A percentile compares a stretch with the other conserved stretches of the same genome.
These are phyloP conservation scores for Eucalyptus melliodora DNA, from an alignment of 345 rosid species.

Conservation along the genomic window DNA sequence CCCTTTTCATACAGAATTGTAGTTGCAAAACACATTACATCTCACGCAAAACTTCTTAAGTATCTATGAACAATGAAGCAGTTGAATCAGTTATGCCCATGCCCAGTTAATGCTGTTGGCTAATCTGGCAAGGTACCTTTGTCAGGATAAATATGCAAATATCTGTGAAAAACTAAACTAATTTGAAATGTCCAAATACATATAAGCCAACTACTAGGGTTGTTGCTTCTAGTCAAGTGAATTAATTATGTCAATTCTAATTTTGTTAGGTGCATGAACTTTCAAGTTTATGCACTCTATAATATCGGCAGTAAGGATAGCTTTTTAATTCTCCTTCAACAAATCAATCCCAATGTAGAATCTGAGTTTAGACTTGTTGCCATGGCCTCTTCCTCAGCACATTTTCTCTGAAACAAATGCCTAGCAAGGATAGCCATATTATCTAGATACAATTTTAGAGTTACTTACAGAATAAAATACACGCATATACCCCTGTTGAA, in stretches of 20 bases:
- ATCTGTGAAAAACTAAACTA: not conserved
- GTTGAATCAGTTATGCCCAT: not conserved
- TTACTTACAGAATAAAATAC: not conserved
- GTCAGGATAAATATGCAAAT: not conserved
- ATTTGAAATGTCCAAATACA: not conserved
- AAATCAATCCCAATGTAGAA: not conserved
- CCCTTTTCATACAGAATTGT: not conserved
- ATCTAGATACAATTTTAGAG: not conserved
- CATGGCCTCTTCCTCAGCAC: not conserved
- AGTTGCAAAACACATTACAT: not conserved
- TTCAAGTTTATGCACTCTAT: not conserved
- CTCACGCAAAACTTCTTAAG: not conserved
- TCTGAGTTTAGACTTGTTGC: not conserved
- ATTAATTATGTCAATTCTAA: not conserved
- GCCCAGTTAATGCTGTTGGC: not conserved
- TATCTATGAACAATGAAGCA: not conserved
- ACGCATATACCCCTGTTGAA: not conserved
- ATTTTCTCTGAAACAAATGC: not conserved
- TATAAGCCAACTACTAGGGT: not conserved
- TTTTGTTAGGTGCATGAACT: not conserved
- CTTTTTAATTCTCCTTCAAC: not conserved
- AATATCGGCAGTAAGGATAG: not conserved
- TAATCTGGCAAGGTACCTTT: not conserved
- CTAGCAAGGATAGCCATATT: not conserved
- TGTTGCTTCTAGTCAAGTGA: not conserved